These are phyloP conservation scores for Myochromella boudieri DNA, from an alignment of 768 basidiomycete species.

Conservation along the genomic window DNA sequence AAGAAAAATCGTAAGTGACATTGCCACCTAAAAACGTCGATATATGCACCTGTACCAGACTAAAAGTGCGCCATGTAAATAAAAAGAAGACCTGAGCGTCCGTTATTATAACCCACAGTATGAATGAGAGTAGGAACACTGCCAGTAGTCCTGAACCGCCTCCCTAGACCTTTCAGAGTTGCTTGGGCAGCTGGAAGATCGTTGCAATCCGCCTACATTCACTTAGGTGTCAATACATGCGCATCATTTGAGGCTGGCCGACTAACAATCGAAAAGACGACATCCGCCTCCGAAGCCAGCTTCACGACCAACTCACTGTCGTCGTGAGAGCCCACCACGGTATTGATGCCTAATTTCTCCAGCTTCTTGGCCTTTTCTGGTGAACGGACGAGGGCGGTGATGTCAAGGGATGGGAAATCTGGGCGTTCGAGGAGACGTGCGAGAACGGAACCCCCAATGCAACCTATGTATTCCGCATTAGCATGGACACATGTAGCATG, in stretches of 20 bases:
- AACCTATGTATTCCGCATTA: constrained; percentile 33
- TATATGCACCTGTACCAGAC: too few species aligned
- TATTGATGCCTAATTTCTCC: constrained; percentile 31
- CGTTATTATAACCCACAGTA: constrained; percentile 50
- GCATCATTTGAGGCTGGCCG: not conserved
- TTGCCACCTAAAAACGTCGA: too few species aligned
- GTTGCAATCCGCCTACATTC: constrained; percentile 36
- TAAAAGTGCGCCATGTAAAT: too few species aligned
- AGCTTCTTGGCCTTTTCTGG: constrained; percentile 44
- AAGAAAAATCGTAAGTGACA: too few species aligned
- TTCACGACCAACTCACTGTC: constrained; percentile 41
- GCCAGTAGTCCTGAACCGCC: constrained; percentile 39
- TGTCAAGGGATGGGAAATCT: constrained; percentile 30
- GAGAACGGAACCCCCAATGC: constrained; percentile 48
- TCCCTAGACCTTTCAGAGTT: constrained; percentile 52
- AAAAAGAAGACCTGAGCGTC: too few species aligned
- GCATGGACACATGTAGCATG: not conserved
- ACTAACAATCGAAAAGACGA: constrained; percentile 11
- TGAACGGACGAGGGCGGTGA: constrained; percentile 44
- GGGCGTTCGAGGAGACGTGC: constrained; percentile 37
- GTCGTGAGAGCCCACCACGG: constrained; percentile 42
- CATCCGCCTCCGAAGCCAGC: constrained; percentile 35
- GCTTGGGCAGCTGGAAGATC: constrained; percentile 41
- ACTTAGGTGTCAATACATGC: not conserved
- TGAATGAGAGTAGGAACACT: constrained; percentile 52